A percentile compares a stretch with the other conserved stretches of the same genome.
Evolutionary conservation across 1,139 yeast species (phyloP).

Genomic region (Suhomyces atakaporum): DNA sequence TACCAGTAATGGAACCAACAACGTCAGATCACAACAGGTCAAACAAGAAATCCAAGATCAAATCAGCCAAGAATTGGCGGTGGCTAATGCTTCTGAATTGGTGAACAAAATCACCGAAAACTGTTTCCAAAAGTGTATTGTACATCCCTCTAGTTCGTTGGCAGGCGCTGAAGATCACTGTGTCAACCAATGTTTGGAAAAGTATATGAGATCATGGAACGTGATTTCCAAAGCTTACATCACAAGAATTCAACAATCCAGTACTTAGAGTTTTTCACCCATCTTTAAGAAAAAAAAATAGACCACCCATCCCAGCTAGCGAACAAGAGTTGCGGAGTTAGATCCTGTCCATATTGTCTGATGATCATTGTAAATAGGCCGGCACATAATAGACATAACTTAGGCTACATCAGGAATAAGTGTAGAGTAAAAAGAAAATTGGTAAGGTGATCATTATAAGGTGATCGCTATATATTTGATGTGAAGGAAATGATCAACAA

Average conservation of each 20-base stretch:
- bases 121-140: constrained; percentile 79
- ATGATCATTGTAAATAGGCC: too few species aligned
- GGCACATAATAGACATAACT: too few species aligned
- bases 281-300: too few species aligned
- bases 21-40: constrained; percentile 28
- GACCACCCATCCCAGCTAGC: too few species aligned
- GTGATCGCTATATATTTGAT: too few species aligned
- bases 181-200: constrained; percentile 75
- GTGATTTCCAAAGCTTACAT: constrained; percentile 75
- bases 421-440: too few species aligned
- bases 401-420: too few species aligned
- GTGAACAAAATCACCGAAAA: constrained; percentile 86
- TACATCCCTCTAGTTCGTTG: constrained; percentile 49
- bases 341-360: too few species aligned
- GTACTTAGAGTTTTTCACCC: too few species aligned
- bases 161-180: constrained; percentile 47
- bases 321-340: too few species aligned
- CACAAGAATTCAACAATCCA: constrained; percentile 58
- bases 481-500: too few species aligned
- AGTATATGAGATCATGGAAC: constrained; percentile 92
- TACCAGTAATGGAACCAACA: constrained; percentile 18
- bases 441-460: too few species aligned
- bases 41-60: constrained; percentile 70
- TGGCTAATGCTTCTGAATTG: constrained; percentile 84
- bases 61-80: constrained; percentile 80